These are phyloP conservation scores for Microdochium paspali DNA, from an alignment of 2,329 filamentous ascomycete species.

Conservation along the genomic window DNA sequence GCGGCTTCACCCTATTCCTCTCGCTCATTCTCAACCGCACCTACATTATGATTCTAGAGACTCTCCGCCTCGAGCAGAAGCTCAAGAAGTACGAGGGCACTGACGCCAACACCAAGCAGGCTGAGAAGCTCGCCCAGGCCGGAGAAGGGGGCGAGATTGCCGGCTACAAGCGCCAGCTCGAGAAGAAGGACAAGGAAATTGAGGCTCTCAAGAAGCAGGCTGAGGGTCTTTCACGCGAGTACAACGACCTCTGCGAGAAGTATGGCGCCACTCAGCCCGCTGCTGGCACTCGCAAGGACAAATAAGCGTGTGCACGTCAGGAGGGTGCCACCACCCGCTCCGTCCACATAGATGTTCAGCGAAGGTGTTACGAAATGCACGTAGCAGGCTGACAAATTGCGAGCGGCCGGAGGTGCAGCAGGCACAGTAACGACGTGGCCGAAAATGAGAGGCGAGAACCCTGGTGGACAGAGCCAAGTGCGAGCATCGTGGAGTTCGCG, in stretches of 20 bases:
- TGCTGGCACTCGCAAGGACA: constrained; percentile 48
- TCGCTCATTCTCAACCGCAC: constrained; percentile 98
- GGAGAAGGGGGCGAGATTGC: constrained; percentile 70
- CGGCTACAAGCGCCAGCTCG: constrained; percentile 59
- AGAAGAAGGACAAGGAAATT: constrained; percentile 73
- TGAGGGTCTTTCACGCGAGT: constrained; percentile 73
- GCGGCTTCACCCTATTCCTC: constrained; percentile 97
- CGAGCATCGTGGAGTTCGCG: too few species aligned
- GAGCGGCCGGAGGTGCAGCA: too few species aligned
- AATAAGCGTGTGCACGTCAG: constrained; percentile 19
- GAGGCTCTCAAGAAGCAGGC: constrained; percentile 88
- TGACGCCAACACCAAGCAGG: constrained; percentile 52
- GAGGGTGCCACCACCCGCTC: not conserved
- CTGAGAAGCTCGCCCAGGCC: constrained; percentile 60
- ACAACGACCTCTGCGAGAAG: constrained; percentile 77
- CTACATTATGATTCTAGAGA: constrained; percentile 93
- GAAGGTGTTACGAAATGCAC: too few species aligned
- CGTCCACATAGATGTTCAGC: not conserved
- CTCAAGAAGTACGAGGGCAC: constrained; percentile 71
- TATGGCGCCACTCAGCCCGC: constrained; percentile 50
- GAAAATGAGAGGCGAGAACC: too few species aligned
- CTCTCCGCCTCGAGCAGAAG: constrained; percentile 85
- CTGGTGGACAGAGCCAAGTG: too few species aligned
- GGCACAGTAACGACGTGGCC: too few species aligned
- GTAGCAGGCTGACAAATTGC: too few species aligned